Percentiles rank a stretch among this genome's conserved stretches.
phyloP scores from a whole-genome alignment of 2,329 filamentous ascomycete species.

The Phoma sp. region DNA sequence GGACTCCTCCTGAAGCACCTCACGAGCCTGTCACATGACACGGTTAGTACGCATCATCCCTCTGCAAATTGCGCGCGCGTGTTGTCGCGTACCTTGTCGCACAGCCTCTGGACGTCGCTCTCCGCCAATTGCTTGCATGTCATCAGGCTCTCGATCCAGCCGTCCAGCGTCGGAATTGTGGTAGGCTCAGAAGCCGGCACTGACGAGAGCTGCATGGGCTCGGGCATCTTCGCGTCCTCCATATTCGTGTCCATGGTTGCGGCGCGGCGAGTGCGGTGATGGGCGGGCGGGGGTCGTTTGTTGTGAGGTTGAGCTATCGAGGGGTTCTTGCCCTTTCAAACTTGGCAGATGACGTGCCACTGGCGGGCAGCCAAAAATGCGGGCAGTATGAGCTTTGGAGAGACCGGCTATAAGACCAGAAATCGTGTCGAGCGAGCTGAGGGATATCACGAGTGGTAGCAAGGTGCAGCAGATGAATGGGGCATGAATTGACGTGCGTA shows the following conservation, averaged over 20 bases:
- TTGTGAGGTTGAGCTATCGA: conserved; percentile 42
- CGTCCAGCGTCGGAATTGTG: conserved; percentile 90
- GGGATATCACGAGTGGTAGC: conserved; percentile 24
- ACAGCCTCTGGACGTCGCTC: conserved; percentile 92
- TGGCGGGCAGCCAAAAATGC: conserved; percentile 17
- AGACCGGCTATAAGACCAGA: not conserved
- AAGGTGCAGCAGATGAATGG: conserved; percentile 27
- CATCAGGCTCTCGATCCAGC: conserved; percentile 99
- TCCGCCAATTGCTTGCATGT: conserved; percentile 97
- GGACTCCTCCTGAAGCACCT: conserved; percentile 95
- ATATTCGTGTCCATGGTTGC: conserved; percentile 93
- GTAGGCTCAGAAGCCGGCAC: conserved; percentile 81
- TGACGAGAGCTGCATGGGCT: conserved; percentile 71
- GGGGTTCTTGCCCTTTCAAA: conserved; percentile 47
- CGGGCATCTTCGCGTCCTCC: conserved; percentile 93
- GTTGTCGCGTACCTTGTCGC: conserved; percentile 94
- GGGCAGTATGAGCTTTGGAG: conserved; percentile 3
- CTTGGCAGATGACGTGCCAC: conserved; percentile 47
- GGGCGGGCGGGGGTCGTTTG: conserved; percentile 31
- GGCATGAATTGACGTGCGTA: conserved; percentile 29
- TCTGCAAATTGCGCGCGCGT: conserved; percentile 13
- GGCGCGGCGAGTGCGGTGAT: conserved; percentile 27
- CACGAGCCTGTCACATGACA: conserved; percentile 71
- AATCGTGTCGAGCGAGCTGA: conserved; percentile 19
- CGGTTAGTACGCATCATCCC: conserved; percentile 19